A percentile compares a stretch with the other conserved stretches of the same genome.
Evolutionary conservation across 2,329 filamentous ascomycete species (phyloP).

Genomic region (Parafenestella ontariensis): DNA sequence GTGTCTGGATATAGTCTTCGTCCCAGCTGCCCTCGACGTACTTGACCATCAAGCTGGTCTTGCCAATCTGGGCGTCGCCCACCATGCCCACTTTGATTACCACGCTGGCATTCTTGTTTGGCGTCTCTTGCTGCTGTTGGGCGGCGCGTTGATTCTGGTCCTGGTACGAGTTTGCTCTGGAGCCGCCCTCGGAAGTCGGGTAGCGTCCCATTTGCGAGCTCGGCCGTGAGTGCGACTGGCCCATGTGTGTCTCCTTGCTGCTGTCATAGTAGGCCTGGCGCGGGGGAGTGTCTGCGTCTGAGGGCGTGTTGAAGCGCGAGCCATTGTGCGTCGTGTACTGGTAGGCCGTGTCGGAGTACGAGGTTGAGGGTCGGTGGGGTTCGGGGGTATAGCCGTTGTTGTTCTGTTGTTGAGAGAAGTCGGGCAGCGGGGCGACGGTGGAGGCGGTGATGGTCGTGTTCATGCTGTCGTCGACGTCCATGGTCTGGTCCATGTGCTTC

Average conservation of each 20-base stretch:
- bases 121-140: slow-evolving; percentile 49
- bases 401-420: slow-evolving; percentile 42
- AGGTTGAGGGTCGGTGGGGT: slow-evolving; percentile 59
- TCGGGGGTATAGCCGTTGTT: slow-evolving; percentile 50
- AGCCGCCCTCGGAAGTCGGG: slow-evolving; percentile 52
- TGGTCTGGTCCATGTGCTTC: slow-evolving; percentile 45
- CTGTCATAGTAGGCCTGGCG: slow-evolving; percentile 44
- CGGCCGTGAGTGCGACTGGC: slow-evolving; percentile 53
- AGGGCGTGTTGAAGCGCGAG: slow-evolving; percentile 54
- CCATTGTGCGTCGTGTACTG: slow-evolving; percentile 47
- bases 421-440: slow-evolving; percentile 45
- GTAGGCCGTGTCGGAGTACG: slow-evolving; percentile 60
- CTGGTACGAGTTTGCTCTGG: slow-evolving; percentile 51
- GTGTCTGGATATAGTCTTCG: slow-evolving; percentile 98
- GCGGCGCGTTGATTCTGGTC: slow-evolving; percentile 57
- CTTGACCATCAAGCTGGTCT: slow-evolving; percentile 99
- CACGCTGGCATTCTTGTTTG: slow-evolving; percentile 67
- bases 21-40: slow-evolving; percentile 99
- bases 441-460: slow-evolving; percentile 56
- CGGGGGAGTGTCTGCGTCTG: slow-evolving; percentile 56
- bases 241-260: slow-evolving; percentile 44
- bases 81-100: slow-evolving; percentile 99
- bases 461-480: slow-evolving; percentile 56
- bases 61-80: slow-evolving; percentile 97
- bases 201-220: slow-evolving; percentile 59